Conservation (phyloP, 495 filamentous ascomycete genomes). For the Pyrenula aspistea region DNA sequence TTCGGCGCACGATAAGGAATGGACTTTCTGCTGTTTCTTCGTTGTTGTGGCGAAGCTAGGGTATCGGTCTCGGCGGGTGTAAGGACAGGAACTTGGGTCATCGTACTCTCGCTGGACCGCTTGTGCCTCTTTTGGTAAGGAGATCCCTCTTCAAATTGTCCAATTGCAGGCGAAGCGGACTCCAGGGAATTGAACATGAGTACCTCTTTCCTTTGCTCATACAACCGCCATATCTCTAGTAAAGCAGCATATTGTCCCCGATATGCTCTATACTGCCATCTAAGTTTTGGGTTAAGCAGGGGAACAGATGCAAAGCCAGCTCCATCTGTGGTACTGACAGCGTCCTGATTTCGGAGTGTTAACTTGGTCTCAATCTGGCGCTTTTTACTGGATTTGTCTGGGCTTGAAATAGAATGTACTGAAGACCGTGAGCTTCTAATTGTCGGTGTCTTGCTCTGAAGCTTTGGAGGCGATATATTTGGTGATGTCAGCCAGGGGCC, state of each 20-base stretch:
- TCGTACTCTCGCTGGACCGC: not conserved
- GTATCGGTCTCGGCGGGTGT: not conserved
- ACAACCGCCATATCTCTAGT: slow-evolving; percentile 70
- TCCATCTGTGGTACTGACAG: slow-evolving; percentile 47
- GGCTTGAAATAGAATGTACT: not conserved
- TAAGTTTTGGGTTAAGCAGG: slow-evolving; percentile 53
- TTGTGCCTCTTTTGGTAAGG: not conserved
- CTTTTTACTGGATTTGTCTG: slow-evolving; percentile 8
- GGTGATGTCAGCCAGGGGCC: not conserved
- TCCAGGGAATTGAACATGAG: slow-evolving; percentile 55
- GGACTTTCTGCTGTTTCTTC: slow-evolving; percentile 9
- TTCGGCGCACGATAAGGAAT: slow-evolving; percentile 11
- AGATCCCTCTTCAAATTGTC: slow-evolving; percentile 11
- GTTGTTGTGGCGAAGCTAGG: not conserved
- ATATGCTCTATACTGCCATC: slow-evolving; percentile 54
- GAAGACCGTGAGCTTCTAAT: not conserved
- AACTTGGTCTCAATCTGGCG: slow-evolving; percentile 37
- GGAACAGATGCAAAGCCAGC: slow-evolving; percentile 57
- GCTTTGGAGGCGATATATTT: not conserved
- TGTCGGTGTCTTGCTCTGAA: not conserved
- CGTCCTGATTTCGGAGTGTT: slow-evolving; percentile 59
- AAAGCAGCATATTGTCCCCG: slow-evolving; percentile 71
- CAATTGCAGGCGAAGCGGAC: not conserved
- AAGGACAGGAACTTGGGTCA: not conserved
- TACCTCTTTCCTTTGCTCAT: slow-evolving; percentile 63